A percentile compares a stretch with the other conserved stretches of the same genome.
phyloP scores from a whole-genome alignment of 225 moss, liverwort and hornwort species.

The Asterella californica region DNA sequence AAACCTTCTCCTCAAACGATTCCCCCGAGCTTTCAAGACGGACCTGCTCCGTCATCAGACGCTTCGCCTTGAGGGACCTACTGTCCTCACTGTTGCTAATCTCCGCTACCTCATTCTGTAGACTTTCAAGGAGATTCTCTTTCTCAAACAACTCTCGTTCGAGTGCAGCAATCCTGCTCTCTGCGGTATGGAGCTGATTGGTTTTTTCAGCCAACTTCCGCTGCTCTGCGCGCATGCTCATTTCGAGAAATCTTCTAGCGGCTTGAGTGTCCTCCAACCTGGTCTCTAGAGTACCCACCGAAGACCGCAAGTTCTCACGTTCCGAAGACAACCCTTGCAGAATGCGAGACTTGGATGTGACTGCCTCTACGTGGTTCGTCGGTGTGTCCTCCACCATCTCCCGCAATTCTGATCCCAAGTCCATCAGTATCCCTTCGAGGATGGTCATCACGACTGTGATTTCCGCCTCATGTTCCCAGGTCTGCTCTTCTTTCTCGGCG shows the following conservation, averaged over 20 bases:
- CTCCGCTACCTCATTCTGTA: not conserved
- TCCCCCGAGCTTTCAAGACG: not conserved
- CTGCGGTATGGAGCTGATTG: not conserved
- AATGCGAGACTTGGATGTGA: not conserved
- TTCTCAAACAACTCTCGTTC: conserved; percentile 1
- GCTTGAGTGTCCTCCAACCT: conserved; percentile 1
- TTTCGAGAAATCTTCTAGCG: not conserved
- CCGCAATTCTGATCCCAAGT: conserved; percentile 15
- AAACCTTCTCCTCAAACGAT: conserved; percentile 16
- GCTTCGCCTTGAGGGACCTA: not conserved
- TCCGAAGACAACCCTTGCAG: not conserved
- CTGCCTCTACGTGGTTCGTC: not conserved
- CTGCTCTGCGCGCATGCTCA: conserved; percentile 1
- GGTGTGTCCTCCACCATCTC: not conserved
- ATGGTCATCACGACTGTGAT: conserved; percentile 3
- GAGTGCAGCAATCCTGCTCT: conserved; percentile 3
- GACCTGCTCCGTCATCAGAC: conserved; percentile 1
- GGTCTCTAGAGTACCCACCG: conserved; percentile 3
- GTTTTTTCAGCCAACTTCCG: not conserved
- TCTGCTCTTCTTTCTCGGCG: conserved; percentile 13
- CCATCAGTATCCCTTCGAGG: conserved; percentile 11
- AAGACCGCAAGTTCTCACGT: conserved; percentile 7
- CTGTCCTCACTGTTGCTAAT: not conserved
- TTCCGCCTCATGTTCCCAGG: conserved; percentile 21
- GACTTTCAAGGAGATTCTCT: not conserved